Percentiles rank a stretch among this genome's conserved stretches.
Evolutionary conservation across 495 filamentous ascomycete genomes (phyloP).

Genomic region (Beverwykella pulmonaria): DNA sequence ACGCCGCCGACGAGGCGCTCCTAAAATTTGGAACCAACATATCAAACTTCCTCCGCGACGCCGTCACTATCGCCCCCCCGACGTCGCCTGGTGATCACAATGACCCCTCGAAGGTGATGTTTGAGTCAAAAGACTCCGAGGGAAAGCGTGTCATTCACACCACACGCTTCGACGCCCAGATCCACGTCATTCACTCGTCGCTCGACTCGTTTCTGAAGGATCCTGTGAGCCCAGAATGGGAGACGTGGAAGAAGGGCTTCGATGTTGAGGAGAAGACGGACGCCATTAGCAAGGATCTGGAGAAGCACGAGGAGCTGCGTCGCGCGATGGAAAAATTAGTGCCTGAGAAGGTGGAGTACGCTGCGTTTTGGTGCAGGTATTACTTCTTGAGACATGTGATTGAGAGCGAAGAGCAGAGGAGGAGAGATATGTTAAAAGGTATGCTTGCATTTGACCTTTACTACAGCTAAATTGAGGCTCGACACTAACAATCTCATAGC

Average conservation of each 20-base stretch:
- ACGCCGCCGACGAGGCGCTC: constrained; percentile 96
- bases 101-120: constrained; percentile 57
- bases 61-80: constrained; percentile 82
- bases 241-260: constrained; percentile 73
- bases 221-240: constrained; percentile 73
- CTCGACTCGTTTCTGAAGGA: constrained; percentile 84
- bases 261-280: constrained; percentile 83
- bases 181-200: constrained; percentile 90
- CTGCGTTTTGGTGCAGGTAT: constrained; percentile 90
- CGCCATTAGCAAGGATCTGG: constrained; percentile 77
- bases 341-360: constrained; percentile 84
- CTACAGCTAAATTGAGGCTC: no score
- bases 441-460: constrained; percentile 31
- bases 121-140: constrained; percentile 88
- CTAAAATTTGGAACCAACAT: constrained; percentile 91
- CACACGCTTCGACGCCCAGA: constrained; percentile 90
- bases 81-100: constrained; percentile 46
- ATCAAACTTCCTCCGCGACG: constrained; percentile 86
- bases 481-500: constrained; percentile 10
- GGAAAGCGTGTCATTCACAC: constrained; percentile 90
- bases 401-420: constrained; percentile 90
- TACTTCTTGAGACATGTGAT: constrained; percentile 94
- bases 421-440: constrained; percentile 93
- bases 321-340: constrained; percentile 94
- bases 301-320: constrained; percentile 85